These are phyloP conservation scores for Aristolochia fimbriata DNA, from an alignment of 164 flowering plant genomes.

Conservation along the genomic window DNA sequence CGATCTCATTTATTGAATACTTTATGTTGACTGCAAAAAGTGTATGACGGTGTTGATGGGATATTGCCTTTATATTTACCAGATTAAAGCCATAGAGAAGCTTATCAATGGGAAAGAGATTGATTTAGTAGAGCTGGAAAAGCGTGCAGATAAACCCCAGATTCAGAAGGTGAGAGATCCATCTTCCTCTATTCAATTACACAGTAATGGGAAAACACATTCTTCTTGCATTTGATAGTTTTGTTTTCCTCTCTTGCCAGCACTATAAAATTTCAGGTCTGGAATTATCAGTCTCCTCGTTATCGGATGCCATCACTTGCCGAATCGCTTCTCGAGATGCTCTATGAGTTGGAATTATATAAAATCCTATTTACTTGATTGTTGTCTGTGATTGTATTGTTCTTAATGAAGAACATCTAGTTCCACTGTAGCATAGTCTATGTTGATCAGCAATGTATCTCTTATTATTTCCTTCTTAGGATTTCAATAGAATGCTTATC, in stretches of 20 bases:
- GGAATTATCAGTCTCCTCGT: slow-evolving; percentile 65
- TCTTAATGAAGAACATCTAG: no score
- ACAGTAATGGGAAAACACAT: no score
- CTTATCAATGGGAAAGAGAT: slow-evolving; percentile 68
- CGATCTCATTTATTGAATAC: no score
- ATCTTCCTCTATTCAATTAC: background rate
- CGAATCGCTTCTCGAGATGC: slow-evolving; percentile 86
- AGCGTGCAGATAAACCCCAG: slow-evolving; percentile 58
- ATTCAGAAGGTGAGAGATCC: slow-evolving; percentile 59
- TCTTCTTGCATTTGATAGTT: background rate
- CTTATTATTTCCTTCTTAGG: no score
- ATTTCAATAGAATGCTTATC: no score
- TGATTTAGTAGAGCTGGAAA: slow-evolving; percentile 59
- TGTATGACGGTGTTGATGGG: background rate
- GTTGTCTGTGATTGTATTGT: no score
- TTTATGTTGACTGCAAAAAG: background rate
- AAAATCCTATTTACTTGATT: no score
- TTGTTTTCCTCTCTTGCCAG: slow-evolving; percentile 30
- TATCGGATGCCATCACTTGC: slow-evolving; percentile 79
- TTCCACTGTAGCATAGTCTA: no score
- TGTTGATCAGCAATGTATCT: no score
- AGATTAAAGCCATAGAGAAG: slow-evolving; percentile 55
- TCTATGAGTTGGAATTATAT: slow-evolving; percentile 21
- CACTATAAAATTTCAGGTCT: slow-evolving; percentile 66
- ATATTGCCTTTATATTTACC: slow-evolving; percentile 1